A percentile compares a stretch with the other conserved stretches of the same genome.
Conservation (phyloP, 148 eudicot species). For the Fallopia convolvulus region DNA sequence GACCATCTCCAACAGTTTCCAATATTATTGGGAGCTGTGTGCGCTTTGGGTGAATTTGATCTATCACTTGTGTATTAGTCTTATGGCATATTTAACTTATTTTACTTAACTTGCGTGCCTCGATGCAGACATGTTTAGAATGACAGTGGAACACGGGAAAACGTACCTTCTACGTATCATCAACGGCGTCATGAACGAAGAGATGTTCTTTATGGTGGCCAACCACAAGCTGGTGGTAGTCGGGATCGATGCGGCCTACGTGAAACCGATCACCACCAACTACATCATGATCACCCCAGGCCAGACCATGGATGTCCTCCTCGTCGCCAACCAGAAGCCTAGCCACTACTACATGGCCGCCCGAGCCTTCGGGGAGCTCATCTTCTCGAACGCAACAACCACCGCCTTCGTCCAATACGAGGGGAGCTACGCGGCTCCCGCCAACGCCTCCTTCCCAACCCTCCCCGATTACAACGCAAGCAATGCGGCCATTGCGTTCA, state of each 20-base stretch:
- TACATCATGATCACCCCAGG: constrained; percentile 28
- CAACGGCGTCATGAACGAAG: constrained; percentile 20
- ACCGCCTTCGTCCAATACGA: constrained; percentile 24
- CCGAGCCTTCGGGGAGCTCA: constrained; percentile 11
- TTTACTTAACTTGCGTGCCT: background rate
- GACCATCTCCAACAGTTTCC: too few relatives aligned
- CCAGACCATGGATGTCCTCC: constrained; percentile 17
- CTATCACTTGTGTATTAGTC: too few relatives aligned
- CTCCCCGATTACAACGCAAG: constrained; percentile 25
- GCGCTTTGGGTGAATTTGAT: too few relatives aligned
- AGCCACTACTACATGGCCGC: constrained; percentile 24
- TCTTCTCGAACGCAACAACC: constrained; percentile 21
- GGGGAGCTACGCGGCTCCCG: constrained; percentile 8
- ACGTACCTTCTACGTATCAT: constrained; percentile 26
- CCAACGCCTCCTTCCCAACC: constrained; percentile 12
- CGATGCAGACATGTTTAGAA: constrained; percentile 13
- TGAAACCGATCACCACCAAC: constrained; percentile 19
- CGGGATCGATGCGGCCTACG: constrained; percentile 19
- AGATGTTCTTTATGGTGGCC: constrained; percentile 22
- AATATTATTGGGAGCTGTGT: too few relatives aligned
- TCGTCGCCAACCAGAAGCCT: constrained; percentile 17
- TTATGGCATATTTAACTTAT: too few relatives aligned
- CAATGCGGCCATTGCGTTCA: constrained; percentile 16
- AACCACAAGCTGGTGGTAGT: constrained; percentile 19
- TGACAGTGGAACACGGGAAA: constrained; percentile 17